Evolutionary conservation across 148 eudicot genomes (phyloP).

Genomic region (Salicornia ramosissima): DNA sequence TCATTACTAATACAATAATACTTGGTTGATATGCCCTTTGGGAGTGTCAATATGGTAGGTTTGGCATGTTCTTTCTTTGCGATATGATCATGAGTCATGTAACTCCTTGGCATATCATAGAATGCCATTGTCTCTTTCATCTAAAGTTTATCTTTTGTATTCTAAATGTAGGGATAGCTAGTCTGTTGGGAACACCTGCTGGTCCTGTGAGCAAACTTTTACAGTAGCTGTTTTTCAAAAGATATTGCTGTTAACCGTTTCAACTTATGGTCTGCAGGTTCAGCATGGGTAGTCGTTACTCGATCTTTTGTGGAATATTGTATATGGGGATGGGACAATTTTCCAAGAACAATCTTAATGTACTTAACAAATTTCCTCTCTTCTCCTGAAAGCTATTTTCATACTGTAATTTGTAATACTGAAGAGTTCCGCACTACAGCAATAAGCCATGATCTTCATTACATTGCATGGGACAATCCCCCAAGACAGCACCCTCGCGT

Average conservation of each 20-base stretch:
- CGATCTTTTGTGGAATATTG: slow-evolving; percentile 94
- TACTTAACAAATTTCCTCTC: slow-evolving; percentile 87
- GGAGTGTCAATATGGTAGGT: no score
- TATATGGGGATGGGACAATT: slow-evolving; percentile 95
- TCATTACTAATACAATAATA: no score
- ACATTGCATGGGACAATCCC: slow-evolving; percentile 94
- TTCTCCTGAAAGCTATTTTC: slow-evolving; percentile 95
- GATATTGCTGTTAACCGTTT: not conserved
- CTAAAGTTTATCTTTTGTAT: not conserved
- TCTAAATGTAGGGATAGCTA: not conserved
- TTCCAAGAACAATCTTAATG: slow-evolving; percentile 84
- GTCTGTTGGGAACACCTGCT: not conserved
- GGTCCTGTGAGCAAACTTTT: not conserved
- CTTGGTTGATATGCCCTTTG: no score
- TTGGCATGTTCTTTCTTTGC: no score
- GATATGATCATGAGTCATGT: no score
- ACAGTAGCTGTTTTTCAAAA: not conserved
- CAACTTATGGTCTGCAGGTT: slow-evolving; percentile 45
- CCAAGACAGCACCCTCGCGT: slow-evolving; percentile 89
- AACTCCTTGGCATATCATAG: not conserved
- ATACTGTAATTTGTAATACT: slow-evolving; percentile 84
- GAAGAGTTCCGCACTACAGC: slow-evolving; percentile 63
- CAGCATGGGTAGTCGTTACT: slow-evolving; percentile 89
- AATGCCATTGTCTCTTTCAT: not conserved
- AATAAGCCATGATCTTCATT: slow-evolving; percentile 89